Conservation (phyloP, 2,329 filamentous ascomycete species). For the Scedosporium boydii region DNA sequence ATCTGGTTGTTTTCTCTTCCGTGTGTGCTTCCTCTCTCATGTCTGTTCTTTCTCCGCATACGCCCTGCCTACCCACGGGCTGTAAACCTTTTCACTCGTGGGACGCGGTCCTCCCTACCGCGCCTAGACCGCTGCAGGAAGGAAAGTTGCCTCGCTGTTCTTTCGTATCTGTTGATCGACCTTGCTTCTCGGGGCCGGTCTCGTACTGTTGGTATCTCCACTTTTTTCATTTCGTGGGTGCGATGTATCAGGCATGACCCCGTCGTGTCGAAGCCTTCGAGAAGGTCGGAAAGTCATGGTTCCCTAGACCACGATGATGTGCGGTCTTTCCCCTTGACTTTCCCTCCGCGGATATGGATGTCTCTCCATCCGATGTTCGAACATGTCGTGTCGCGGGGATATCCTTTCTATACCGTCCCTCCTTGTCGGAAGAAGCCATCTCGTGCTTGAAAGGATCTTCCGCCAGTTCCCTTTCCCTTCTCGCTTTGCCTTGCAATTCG, state of each 20-base stretch:
- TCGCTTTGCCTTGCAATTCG: background rate
- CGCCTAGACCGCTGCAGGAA: background rate
- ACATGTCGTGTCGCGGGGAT: background rate
- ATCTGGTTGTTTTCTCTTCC: background rate
- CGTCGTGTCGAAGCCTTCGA: background rate
- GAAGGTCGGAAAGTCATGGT: background rate
- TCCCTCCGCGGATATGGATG: background rate
- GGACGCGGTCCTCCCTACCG: background rate
- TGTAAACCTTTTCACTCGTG: background rate
- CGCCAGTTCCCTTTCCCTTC: background rate
- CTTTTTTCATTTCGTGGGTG: background rate
- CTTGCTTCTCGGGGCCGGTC: conserved; percentile 5
- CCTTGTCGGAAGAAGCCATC: background rate
- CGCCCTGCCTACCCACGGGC: background rate
- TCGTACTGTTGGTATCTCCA: background rate
- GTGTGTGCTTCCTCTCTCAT: background rate
- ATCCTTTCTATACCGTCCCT: background rate
- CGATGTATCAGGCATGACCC: background rate
- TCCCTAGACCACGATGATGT: background rate
- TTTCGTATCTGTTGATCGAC: background rate
- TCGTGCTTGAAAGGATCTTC: background rate
- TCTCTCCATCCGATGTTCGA: background rate
- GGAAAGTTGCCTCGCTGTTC: background rate
- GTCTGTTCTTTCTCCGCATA: background rate
- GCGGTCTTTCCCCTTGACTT: background rate